Percentiles rank a stretch among this genome's conserved stretches.
Evolutionary conservation across 2,329 filamentous ascomycete genomes (phyloP).

Genomic region (Metarhizium robertsii): DNA sequence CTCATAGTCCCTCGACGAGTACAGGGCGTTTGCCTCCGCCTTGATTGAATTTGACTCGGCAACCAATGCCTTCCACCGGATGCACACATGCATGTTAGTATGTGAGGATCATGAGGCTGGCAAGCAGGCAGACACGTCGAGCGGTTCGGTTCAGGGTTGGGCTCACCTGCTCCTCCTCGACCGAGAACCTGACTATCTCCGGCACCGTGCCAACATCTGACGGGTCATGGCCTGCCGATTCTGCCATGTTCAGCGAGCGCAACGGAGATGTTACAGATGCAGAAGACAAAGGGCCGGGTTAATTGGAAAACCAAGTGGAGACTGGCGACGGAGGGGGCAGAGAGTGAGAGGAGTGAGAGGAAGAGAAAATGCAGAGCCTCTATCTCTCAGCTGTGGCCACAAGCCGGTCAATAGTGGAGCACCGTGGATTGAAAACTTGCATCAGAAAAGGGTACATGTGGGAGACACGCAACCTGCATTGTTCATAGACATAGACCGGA

Average conservation of each 20-base stretch:
- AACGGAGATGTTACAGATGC: too few relatives aligned
- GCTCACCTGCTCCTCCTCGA: slow-evolving; percentile 46
- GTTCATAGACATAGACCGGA: too few relatives aligned
- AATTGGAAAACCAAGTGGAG: not conserved
- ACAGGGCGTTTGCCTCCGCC: slow-evolving; percentile 68
- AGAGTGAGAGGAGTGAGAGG: not conserved
- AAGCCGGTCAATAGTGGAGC: not conserved
- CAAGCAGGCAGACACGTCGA: not conserved
- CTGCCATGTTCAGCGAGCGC: not conserved
- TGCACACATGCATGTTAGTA: not conserved
- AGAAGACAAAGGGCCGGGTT: too few relatives aligned
- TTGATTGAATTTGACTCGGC: slow-evolving; percentile 66
- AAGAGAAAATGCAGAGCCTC: not conserved
- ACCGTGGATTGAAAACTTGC: too few relatives aligned
- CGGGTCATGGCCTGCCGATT: not conserved
- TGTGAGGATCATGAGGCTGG: not conserved
- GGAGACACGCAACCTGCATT: too few relatives aligned
- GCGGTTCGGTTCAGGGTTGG: not conserved
- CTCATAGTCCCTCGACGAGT: slow-evolving; percentile 60
- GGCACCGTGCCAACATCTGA: slow-evolving; percentile 7
- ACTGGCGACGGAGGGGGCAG: not conserved
- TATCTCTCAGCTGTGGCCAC: too few relatives aligned
- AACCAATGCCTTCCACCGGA: slow-evolving; percentile 51
- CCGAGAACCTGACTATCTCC: slow-evolving; percentile 32
- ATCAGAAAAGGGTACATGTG: too few relatives aligned